Conservation (phyloP, 2,329 filamentous ascomycete species). For the Cytospora piceae region DNA sequence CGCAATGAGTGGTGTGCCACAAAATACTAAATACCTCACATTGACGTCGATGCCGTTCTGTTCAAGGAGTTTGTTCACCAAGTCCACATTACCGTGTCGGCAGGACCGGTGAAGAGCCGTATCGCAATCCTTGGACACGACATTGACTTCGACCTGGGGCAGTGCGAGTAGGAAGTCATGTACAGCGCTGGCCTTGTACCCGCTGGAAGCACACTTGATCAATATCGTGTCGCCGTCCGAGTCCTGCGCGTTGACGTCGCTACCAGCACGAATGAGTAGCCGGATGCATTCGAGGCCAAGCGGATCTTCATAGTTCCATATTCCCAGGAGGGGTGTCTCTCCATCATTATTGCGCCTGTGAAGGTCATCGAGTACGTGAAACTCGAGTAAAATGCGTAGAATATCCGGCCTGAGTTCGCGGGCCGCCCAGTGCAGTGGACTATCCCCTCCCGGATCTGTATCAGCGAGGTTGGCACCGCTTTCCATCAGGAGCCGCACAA, state of each 20-base stretch:
- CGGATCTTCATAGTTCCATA: background rate
- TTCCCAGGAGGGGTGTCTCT: background rate
- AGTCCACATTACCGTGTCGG: background rate
- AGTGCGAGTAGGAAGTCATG: background rate
- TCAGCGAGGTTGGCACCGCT: background rate
- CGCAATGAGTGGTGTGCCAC: background rate
- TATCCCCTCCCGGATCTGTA: background rate
- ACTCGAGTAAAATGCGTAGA: background rate
- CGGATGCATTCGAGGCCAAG: background rate
- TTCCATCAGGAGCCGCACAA: background rate
- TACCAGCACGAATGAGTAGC: constrained; percentile 2
- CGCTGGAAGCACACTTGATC: background rate
- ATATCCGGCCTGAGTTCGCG: background rate
- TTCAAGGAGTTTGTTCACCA: background rate
- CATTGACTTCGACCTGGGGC: background rate
- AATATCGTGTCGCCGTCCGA: background rate
- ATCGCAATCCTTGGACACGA: too few relatives aligned
- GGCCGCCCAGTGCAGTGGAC: background rate
- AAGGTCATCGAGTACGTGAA: background rate
- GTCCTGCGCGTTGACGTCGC: constrained; percentile 2
- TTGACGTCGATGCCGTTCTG: background rate
- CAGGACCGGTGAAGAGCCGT: background rate
- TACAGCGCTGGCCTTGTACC: background rate
- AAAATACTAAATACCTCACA: too few relatives aligned
- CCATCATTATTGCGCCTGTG: background rate